Evolutionary conservation across 2,329 filamentous ascomycete genomes (phyloP).

Genomic region (Pseudogymnoascus sp.): DNA sequence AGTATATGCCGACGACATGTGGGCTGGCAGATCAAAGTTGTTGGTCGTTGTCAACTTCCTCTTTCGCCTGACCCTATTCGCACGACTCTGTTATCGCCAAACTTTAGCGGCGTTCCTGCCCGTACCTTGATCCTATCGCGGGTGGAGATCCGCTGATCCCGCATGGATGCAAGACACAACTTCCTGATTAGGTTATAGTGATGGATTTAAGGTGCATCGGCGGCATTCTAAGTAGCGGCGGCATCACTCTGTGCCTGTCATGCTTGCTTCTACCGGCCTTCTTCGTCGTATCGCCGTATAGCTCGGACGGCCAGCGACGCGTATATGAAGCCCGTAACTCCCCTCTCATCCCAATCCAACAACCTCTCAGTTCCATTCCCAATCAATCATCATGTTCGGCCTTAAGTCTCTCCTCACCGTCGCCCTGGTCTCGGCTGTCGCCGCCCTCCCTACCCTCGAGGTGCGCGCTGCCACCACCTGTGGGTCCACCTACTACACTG

Average conservation of each 20-base stretch:
- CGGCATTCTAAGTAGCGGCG: not conserved
- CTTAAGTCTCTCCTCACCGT: slow-evolving; percentile 9
- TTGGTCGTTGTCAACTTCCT: slow-evolving; percentile 2
- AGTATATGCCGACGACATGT: slow-evolving; percentile 1
- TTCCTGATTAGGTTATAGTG: not conserved
- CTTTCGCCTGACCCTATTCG: slow-evolving; percentile 4
- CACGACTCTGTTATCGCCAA: not conserved
- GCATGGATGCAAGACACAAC: slow-evolving; percentile 7
- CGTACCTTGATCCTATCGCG: not conserved
- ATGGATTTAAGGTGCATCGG: slow-evolving; percentile 3
- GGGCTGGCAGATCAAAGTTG: not conserved
- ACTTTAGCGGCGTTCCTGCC: not conserved
- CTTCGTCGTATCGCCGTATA: slow-evolving; percentile 1
- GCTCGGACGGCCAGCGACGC: not conserved
- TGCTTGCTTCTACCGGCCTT: not conserved
- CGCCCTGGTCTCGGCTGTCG: slow-evolving; percentile 11
- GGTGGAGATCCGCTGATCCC: not conserved
- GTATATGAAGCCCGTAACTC: not conserved
- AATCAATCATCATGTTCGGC: slow-evolving; percentile 1
- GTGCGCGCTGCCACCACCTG: slow-evolving; percentile 43
- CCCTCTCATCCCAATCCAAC: not conserved
- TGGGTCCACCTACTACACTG: slow-evolving; percentile 44
- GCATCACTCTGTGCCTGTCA: slow-evolving; percentile 4
- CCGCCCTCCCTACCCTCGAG: slow-evolving; percentile 23
- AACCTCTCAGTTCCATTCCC: not conserved